These are phyloP conservation scores for Colletotrichum sp. DNA, from an alignment of 2,329 filamentous ascomycete genomes.

Conservation along the genomic window DNA sequence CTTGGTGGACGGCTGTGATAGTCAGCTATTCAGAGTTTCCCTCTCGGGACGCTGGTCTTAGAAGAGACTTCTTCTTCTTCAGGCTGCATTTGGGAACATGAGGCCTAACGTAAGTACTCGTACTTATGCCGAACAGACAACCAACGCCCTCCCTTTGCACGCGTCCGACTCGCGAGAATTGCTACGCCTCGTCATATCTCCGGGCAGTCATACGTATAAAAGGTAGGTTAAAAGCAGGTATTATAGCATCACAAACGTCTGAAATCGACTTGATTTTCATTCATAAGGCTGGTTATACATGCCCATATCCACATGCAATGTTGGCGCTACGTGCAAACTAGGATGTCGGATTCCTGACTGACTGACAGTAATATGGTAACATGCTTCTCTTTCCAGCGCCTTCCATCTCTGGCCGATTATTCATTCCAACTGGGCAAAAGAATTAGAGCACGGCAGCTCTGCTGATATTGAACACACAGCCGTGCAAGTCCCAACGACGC, in stretches of 20 bases:
- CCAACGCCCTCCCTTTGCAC: not conserved
- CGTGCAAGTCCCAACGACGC: not conserved
- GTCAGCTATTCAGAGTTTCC: not conserved
- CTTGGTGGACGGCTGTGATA: no score
- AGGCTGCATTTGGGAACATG: no score
- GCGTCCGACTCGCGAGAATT: not conserved
- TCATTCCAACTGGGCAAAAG: not conserved
- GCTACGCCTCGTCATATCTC: not conserved
- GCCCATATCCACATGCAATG: not conserved
- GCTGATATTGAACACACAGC: not conserved
- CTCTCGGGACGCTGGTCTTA: not conserved
- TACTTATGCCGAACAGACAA: not conserved
- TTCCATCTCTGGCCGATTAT: not conserved
- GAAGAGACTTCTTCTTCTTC: no score
- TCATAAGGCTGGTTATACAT: not conserved
- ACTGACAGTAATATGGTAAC: not conserved
- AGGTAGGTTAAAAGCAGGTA: not conserved
- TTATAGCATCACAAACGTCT: not conserved
- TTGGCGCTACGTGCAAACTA: not conserved
- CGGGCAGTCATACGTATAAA: not conserved
- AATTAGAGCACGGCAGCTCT: not conserved
- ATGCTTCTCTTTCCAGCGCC: not conserved
- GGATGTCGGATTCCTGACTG: not conserved
- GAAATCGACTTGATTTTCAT: fast-evolving
- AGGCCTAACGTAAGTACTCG: not conserved